Evolutionary conservation across 768 basidiomycete species (phyloP), one percentile per base, ranked within the genome.

Genomic region (Plicaturopsis crispa): DNA sequence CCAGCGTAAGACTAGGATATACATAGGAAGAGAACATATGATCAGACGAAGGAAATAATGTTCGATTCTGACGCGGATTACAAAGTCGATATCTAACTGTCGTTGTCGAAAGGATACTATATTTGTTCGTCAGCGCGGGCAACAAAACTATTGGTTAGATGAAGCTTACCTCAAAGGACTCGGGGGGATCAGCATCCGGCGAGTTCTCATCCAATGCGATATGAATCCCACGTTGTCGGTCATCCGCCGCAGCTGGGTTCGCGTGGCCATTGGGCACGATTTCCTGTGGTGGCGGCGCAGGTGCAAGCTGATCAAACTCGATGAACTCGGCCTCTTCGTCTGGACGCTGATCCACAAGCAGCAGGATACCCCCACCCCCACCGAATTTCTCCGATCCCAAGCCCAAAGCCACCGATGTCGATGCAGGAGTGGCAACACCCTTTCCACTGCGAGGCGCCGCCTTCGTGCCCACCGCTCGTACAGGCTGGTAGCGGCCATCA

Each of bases 361-460:
- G 73, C 39, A 99, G 54, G 46, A 98, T 92, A 4, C 92, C 92
- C 32, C 87, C 87, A 14, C 89, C 91, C 24, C 84, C 81, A 24
- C 76, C 79, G 48, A 75, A 80, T 46, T 73, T 76, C 53, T 83
- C 78, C 22, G 75, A 67, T 17, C 63, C 56, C 37, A 64, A 31
- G 5, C 59, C 63, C 5, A 59, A 47, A 22, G 56, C 42, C 7
- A 57, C 54, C 28, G 46, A 31, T 16, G 54, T 48, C 20, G 55
- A 48, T n/a, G 48, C 45, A 33, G 52, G 46, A 17, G 42, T 41
- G 6, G 49, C 44, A 14, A 34, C 22, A 5, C 50, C 51, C 50
- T 62, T 72, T 4, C 56, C 55, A 33, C 57, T 49, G 45, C 65
- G 66, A 13, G 58, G 46, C 22, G 53, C 39, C 13, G 54, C 50